Percentiles rank a stretch among this genome's conserved stretches.
Evolutionary conservation across 768 basidiomycete species (phyloP).

Genomic region (Thelephora aurantiotincta): DNA sequence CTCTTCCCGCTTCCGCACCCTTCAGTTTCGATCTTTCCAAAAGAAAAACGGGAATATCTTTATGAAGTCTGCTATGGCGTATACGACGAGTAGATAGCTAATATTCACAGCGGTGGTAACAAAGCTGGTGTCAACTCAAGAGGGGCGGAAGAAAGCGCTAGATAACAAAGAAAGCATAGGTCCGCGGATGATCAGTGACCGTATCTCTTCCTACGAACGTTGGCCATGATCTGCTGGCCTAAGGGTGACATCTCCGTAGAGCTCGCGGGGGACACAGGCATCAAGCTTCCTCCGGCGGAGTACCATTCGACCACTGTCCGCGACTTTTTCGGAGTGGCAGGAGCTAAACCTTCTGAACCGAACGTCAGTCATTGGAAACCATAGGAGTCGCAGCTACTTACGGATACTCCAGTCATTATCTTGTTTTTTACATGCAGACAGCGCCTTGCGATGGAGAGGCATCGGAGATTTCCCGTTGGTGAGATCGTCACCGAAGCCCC

Average conservation of each 20-base stretch:
- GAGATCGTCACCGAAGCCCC: too few species aligned
- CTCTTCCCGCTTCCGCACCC: too few species aligned
- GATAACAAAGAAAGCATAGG: too few species aligned
- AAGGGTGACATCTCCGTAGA: conserved; percentile 65
- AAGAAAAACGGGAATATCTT: too few species aligned
- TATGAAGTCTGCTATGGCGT: too few species aligned
- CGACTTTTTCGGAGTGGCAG: conserved; percentile 30
- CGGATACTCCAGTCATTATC: not conserved
- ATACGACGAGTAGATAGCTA: too few species aligned
- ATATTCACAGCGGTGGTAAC: too few species aligned
- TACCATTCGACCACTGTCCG: conserved; percentile 21
- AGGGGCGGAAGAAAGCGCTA: too few species aligned
- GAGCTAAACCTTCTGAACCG: conserved; percentile 11
- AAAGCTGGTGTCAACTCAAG: too few species aligned
- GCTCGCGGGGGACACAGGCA: conserved; percentile 45
- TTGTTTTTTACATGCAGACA: not conserved
- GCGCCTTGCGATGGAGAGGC: not conserved
- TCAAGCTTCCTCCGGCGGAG: conserved; percentile 10
- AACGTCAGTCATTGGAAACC: not conserved
- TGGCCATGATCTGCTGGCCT: conserved; percentile 52
- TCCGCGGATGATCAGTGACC: not conserved
- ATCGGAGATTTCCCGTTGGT: not conserved
- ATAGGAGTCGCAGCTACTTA: not conserved
- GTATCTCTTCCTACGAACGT: conserved; percentile 28
- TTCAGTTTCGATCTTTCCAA: too few species aligned